phyloP scores from a whole-genome alignment of 208 protist species.

The Trypanosoma cruzi region DNA sequence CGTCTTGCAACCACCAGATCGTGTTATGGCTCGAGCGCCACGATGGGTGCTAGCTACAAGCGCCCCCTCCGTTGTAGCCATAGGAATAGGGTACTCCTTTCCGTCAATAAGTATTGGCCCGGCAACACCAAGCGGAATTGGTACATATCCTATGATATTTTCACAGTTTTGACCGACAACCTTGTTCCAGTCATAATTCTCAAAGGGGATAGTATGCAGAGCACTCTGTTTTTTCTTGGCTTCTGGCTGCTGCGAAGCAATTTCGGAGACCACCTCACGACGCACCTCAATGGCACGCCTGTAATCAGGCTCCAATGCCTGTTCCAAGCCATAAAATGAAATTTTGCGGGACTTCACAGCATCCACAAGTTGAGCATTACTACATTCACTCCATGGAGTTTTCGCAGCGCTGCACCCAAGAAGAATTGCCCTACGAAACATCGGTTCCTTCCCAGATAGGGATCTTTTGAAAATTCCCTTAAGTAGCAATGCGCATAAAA shows the following conservation, averaged over 20 bases:
- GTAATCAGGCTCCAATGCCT: conserved; percentile 86
- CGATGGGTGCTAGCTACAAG: conserved; percentile 97
- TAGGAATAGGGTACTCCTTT: conserved; percentile 88
- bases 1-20: conserved; percentile 89
- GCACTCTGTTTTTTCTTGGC: conserved; percentile 37
- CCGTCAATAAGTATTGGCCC: conserved; percentile 96
- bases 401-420: conserved; percentile 16
- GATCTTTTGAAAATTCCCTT: background rate
- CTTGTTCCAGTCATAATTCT: conserved; percentile 87
- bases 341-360: conserved; percentile 78
- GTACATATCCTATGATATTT: conserved; percentile 97
- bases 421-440: conserved; percentile 33
- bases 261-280: conserved; percentile 67
- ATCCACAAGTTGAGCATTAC: conserved; percentile 74
- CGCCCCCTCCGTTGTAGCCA: conserved; percentile 98
- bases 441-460: background rate
- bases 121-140: conserved; percentile 95
- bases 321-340: conserved; percentile 84
- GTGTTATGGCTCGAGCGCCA: conserved; percentile 95
- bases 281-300: conserved; percentile 85
- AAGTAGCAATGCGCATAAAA: conserved; percentile 7
- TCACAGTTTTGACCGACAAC: conserved; percentile 96
- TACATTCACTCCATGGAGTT: conserved; percentile 54
- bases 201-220: conserved; percentile 83
- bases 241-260: conserved; percentile 18